phyloP scores from a whole-genome alignment of 371 early-diverging fungal genomes.

The Rhizopus stolonifer region DNA sequence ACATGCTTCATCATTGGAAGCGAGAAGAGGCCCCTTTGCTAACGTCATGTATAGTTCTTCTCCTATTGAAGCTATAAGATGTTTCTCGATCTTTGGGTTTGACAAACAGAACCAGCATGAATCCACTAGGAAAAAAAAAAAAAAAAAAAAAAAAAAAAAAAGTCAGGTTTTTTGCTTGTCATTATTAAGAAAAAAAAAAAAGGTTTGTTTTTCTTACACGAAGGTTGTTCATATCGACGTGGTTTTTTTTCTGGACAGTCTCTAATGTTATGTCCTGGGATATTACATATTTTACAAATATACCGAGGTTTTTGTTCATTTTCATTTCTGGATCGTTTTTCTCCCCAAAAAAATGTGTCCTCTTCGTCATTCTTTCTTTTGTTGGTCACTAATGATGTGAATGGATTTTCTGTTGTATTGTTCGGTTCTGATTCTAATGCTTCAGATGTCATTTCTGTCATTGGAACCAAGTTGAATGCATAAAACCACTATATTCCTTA shows the following conservation, averaged over 20 bases:
- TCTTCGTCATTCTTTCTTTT: slow-evolving; percentile 32
- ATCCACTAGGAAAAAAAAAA: slow-evolving; percentile 19
- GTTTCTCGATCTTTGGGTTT: slow-evolving; percentile 77
- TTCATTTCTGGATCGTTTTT: slow-evolving; percentile 12
- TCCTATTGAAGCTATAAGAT: slow-evolving; percentile 76
- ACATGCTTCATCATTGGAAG: slow-evolving; percentile 18
- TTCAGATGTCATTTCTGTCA: slow-evolving; percentile 48
- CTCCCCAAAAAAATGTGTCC: slow-evolving; percentile 41
- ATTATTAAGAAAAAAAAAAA: not conserved
- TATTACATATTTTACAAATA: slow-evolving; percentile 56
- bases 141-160: not conserved
- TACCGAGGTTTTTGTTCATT: slow-evolving; percentile 23
- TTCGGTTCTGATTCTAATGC: slow-evolving; percentile 40
- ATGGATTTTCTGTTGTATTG: slow-evolving; percentile 68
- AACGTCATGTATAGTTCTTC: slow-evolving; percentile 69
- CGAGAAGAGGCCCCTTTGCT: slow-evolving; percentile 72
- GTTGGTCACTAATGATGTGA: slow-evolving; percentile 30
- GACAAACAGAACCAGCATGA: slow-evolving; percentile 90
- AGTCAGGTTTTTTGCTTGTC: not conserved
- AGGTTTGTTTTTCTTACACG: slow-evolving; percentile 14
- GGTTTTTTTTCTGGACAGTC: slow-evolving; percentile 58
- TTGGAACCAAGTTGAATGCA: slow-evolving; percentile 81
- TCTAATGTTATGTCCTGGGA: slow-evolving; percentile 61
- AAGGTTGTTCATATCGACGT: slow-evolving; percentile 9
- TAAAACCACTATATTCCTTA: slow-evolving; percentile 80